Conservation (phyloP, 2,329 filamentous ascomycete species). For the Colletotrichum ledebouriae region DNA sequence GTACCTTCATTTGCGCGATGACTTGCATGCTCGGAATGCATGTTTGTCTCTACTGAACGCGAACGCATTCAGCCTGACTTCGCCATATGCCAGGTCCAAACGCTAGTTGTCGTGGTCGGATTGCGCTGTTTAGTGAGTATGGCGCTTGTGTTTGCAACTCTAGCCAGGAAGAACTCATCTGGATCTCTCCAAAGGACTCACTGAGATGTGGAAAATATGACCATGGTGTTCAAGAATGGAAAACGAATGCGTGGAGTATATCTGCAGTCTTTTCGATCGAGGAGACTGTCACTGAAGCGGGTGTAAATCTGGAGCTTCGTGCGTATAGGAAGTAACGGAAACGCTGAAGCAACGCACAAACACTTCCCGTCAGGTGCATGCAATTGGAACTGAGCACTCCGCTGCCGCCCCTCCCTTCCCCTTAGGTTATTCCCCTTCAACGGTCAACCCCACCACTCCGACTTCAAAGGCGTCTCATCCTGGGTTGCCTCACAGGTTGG, state of each 20-base stretch:
- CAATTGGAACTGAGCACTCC: constrained; percentile 27
- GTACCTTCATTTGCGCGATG: neutral
- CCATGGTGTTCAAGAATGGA: neutral
- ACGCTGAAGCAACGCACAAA: constrained; percentile 27
- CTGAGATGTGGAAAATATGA: too few species aligned
- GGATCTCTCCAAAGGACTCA: too few species aligned
- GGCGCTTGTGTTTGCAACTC: neutral
- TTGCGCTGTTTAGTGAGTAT: constrained; percentile 1
- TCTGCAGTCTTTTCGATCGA: neutral
- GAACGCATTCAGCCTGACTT: neutral
- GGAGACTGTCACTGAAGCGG: neutral
- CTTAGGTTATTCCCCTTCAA: constrained; percentile 18
- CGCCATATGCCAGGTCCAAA: neutral
- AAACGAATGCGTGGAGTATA: neutral
- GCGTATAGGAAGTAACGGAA: neutral
- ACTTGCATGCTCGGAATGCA: neutral
- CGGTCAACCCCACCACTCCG: constrained; percentile 26
- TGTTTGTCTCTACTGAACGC: neutral
- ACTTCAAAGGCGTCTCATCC: constrained; percentile 38
- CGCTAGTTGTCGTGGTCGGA: neutral
- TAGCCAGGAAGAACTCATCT: too few species aligned
- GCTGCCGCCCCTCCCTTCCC: constrained; percentile 12
- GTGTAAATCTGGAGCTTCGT: constrained; percentile 19
- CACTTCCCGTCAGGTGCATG: constrained; percentile 21
- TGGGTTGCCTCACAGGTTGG: constrained; percentile 31